Conservation (phyloP, 2,329 filamentous ascomycete species). For the Epichloe sp. region DNA sequence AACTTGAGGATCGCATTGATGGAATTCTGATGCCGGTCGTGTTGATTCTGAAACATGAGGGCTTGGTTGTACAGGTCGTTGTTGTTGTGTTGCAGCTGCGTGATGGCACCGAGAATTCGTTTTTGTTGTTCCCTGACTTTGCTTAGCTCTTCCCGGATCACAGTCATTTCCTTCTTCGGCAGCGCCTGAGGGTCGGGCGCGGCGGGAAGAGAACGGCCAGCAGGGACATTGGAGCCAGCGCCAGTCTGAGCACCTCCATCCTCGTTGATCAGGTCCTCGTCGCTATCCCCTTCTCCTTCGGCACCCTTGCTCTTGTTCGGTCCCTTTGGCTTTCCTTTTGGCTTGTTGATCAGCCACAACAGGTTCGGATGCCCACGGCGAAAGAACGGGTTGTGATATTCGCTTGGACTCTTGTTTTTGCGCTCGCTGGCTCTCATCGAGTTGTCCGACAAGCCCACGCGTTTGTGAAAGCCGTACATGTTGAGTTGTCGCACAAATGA, state of each 20-base stretch:
- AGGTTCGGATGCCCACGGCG: constrained; percentile 84
- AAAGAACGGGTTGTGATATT: constrained; percentile 96
- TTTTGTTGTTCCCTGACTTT: constrained; percentile 75
- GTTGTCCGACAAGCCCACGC: constrained; percentile 84
- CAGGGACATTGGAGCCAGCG: constrained; percentile 9
- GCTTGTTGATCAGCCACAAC: constrained; percentile 92
- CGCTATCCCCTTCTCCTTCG: constrained; percentile 30
- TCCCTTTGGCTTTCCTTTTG: constrained; percentile 55
- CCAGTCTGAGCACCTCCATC: constrained; percentile 25
- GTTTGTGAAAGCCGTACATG: constrained; percentile 98
- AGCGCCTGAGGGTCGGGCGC: constrained; percentile 33
- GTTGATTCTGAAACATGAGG: constrained; percentile 75
- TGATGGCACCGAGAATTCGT: constrained; percentile 72
- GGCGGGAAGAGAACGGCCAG: constrained; percentile 22
- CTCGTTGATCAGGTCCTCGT: constrained; percentile 53
- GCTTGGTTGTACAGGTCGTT: constrained; percentile 81
- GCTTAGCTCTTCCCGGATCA: constrained; percentile 67
- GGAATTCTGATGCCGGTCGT: constrained; percentile 94
- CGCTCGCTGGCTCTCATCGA: constrained; percentile 95
- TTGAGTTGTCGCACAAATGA: constrained; percentile 93
- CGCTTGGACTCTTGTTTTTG: constrained; percentile 94
- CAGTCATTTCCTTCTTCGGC: constrained; percentile 59
- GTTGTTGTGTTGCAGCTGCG: constrained; percentile 70
- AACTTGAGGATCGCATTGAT: constrained; percentile 99
- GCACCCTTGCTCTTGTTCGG: constrained; percentile 33